Percentiles rank a stretch among this genome's conserved stretches.
Evolutionary conservation across 2,329 filamentous ascomycete species (phyloP).

Genomic region (Diaporthe sp.): DNA sequence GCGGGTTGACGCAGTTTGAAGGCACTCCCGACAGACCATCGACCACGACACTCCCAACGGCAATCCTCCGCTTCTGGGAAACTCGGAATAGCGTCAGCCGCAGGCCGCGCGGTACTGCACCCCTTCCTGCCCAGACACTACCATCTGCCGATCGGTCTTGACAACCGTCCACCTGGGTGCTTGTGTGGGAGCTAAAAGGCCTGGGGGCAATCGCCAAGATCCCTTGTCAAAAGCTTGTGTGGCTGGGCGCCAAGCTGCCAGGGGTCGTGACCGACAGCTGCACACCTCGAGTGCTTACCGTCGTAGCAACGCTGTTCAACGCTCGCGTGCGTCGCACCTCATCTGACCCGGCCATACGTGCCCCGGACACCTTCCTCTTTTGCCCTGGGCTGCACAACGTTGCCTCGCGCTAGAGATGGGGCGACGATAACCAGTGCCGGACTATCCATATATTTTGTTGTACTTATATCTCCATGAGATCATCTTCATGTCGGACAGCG

Average conservation of each 20-base stretch:
- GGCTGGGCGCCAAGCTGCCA: slow-evolving; percentile 23
- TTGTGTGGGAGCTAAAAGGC: not conserved
- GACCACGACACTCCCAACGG: not conserved
- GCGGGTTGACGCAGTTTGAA: not conserved
- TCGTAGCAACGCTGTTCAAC: not conserved
- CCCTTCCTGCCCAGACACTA: slow-evolving; percentile 9
- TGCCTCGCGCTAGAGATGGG: slow-evolving; percentile 7
- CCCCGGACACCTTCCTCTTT: slow-evolving; percentile 23
- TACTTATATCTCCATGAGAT: not conserved
- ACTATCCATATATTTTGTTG: not conserved
- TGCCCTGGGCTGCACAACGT: slow-evolving; percentile 14
- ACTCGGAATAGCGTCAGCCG: slow-evolving; percentile 9
- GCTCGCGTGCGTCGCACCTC: slow-evolving; percentile 2
- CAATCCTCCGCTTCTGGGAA: not conserved
- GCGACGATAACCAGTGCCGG: not conserved
- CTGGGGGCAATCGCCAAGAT: slow-evolving; percentile 13
- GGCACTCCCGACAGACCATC: not conserved
- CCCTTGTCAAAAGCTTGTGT: slow-evolving; percentile 31
- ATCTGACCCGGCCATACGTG: slow-evolving; percentile 2
- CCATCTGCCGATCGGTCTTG: slow-evolving; percentile 15
- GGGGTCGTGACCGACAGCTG: slow-evolving; percentile 5
- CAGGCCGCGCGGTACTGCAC: slow-evolving; percentile 12
- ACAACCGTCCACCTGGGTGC: slow-evolving; percentile 5
- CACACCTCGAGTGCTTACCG: not conserved
- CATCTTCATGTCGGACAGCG: not conserved